Evolutionary conservation across 2,329 filamentous ascomycete genomes (phyloP).

Genomic region (Pseudogymnoascus sp.): DNA sequence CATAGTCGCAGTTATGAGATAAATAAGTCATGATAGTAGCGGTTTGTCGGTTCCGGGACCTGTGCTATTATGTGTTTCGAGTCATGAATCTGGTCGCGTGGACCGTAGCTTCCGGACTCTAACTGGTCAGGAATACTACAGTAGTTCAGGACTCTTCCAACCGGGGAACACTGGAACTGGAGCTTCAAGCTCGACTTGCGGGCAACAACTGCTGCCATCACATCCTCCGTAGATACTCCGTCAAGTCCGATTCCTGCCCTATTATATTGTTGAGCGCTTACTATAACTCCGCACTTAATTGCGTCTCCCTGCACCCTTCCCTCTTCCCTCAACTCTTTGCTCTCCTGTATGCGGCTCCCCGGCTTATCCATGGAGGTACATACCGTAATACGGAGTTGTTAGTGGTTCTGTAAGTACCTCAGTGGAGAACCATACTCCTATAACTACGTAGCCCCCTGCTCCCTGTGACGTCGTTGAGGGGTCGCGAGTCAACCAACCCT

Average conservation of each 20-base stretch:
- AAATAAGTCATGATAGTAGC: background rate
- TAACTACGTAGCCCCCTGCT: background rate
- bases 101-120: background rate
- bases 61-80: too few relatives aligned
- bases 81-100: background rate
- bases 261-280: background rate
- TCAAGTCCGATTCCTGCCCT: background rate
- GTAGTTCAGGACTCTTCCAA: background rate
- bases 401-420: background rate
- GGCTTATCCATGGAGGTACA: background rate
- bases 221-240: background rate
- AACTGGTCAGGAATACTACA: too few relatives aligned
- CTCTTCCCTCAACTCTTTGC: background rate
- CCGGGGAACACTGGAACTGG: background rate
- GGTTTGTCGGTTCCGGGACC: background rate
- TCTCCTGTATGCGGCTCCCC: background rate
- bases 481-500: background rate
- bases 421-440: background rate
- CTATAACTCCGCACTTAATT: background rate
- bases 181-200: background rate
- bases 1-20: constrained; percentile 1
- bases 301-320: background rate
- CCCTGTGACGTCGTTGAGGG: constrained; percentile 6
- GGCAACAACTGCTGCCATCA: background rate
- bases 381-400: background rate